These are phyloP conservation scores for Sporothrix sp. DNA, from an alignment of 2,329 filamentous ascomycete species.

Conservation along the genomic window DNA sequence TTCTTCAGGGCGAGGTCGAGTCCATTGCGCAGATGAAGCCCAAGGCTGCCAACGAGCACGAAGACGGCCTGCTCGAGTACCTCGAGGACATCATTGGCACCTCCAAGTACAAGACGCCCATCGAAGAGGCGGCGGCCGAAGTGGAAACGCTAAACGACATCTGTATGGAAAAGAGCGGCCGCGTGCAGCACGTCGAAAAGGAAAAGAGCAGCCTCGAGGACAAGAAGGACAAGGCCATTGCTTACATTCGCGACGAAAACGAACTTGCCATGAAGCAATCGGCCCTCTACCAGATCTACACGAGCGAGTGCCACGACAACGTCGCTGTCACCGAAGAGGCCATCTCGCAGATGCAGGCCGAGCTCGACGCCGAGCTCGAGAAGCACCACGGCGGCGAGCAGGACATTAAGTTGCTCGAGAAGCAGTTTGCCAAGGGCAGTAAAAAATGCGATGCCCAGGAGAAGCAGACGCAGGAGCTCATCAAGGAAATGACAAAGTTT, in stretches of 20 bases:
- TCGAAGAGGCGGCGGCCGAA: conserved; percentile 84
- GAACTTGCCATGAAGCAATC: conserved; percentile 84
- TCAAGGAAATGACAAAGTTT: conserved; percentile 83
- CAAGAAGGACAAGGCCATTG: conserved; percentile 90
- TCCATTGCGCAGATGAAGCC: conserved; percentile 99
- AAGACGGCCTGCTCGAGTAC: conserved; percentile 92
- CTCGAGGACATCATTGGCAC: conserved; percentile 98
- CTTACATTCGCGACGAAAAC: conserved; percentile 86
- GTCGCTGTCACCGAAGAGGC: conserved; percentile 81
- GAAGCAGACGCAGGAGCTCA: conserved; percentile 65
- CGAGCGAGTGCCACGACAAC: conserved; percentile 81
- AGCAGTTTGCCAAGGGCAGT: conserved; percentile 68
- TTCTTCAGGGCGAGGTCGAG: conserved; percentile 94
- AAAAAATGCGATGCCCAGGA: conserved; percentile 78
- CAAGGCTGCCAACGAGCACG: conserved; percentile 88
- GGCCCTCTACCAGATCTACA: conserved; percentile 84
- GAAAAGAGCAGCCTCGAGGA: conserved; percentile 88
- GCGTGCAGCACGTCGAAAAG: conserved; percentile 96
- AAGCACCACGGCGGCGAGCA: conserved; percentile 87
- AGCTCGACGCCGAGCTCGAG: conserved; percentile 78
- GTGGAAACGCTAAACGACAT: conserved; percentile 90
- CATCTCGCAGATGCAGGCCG: conserved; percentile 78
- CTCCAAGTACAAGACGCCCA: conserved; percentile 94
- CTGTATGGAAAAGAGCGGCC: conserved; percentile 86
- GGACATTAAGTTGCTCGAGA: conserved; percentile 81